A percentile compares a stretch with the other conserved stretches of the same genome.
phyloP scores from a whole-genome alignment of 345 rosid species.

The Populus alba region DNA sequence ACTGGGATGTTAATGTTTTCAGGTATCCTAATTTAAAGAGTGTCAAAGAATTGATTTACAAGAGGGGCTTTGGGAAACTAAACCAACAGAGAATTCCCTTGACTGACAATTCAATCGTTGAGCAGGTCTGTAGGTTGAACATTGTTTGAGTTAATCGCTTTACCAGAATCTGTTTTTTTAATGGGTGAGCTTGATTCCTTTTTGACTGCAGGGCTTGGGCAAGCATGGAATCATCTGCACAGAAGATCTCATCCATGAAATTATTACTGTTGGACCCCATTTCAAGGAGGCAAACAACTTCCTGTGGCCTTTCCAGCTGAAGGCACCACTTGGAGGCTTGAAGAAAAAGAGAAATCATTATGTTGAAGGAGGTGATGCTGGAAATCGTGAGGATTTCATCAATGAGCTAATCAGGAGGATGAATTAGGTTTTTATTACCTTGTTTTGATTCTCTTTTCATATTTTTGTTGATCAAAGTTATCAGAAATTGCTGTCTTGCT shows the following conservation, averaged over 20 bases:
- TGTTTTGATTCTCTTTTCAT: background rate
- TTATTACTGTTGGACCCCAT: constrained; percentile 84
- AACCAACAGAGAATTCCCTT: constrained; percentile 58
- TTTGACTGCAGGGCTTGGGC: constrained; percentile 53
- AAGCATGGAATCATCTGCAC: constrained; percentile 62
- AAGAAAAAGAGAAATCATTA: constrained; percentile 85
- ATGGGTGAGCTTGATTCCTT: background rate
- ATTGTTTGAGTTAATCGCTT: background rate
- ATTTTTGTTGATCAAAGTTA: background rate
- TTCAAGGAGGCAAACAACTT: constrained; percentile 85
- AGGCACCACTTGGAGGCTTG: constrained; percentile 76
- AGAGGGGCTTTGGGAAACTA: constrained; percentile 75
- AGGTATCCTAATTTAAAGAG: constrained; percentile 86
- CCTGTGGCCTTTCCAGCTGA: constrained; percentile 78
- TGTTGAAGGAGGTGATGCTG: constrained; percentile 93
- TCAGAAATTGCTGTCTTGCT: background rate
- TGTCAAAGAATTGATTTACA: constrained; percentile 73
- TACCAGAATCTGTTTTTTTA: background rate
- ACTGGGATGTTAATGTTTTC: background rate
- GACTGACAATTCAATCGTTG: constrained; percentile 65
- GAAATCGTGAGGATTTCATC: constrained; percentile 76
- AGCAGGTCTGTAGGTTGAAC: constrained; percentile 37
- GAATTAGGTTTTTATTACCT: constrained; percentile 45
- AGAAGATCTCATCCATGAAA: constrained; percentile 85
- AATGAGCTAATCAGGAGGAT: constrained; percentile 82